Evolutionary conservation across 176 grass and related monocot species (phyloP).

Genomic region (maize (Zea mays)): DNA sequence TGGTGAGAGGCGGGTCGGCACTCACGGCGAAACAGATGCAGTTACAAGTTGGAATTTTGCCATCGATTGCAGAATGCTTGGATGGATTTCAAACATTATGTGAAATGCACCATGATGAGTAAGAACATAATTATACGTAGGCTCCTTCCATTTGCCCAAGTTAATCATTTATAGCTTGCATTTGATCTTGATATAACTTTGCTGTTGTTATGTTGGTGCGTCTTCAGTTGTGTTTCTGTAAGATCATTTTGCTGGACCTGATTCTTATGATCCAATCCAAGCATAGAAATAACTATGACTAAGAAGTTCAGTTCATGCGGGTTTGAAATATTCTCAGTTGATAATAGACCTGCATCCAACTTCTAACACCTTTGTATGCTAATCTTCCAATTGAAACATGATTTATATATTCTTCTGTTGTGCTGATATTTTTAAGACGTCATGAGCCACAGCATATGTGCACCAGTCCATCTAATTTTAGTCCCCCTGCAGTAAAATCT

Average conservation of each 20-base stretch:
- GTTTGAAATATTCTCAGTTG: slow-evolving; percentile 20
- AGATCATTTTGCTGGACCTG: not conserved
- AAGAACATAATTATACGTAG: slow-evolving; percentile 38
- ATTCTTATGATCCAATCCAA: slow-evolving; percentile 12
- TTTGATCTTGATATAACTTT: not conserved
- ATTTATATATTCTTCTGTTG: not conserved
- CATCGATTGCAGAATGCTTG: slow-evolving; percentile 66
- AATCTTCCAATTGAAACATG: not conserved
- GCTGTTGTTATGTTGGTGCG: not conserved
- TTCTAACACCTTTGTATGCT: not conserved
- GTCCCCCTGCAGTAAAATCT: not conserved
- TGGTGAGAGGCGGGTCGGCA: slow-evolving; percentile 59
- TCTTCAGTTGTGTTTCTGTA: not conserved
- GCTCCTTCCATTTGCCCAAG: not conserved
- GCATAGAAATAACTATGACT: not conserved
- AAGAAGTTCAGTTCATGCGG: not conserved
- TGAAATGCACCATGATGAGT: slow-evolving; percentile 74
- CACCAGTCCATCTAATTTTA: not conserved
- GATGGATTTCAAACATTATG: slow-evolving; percentile 57
- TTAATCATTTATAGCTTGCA: not conserved
- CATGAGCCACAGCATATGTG: not conserved
- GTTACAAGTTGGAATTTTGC: slow-evolving; percentile 69
- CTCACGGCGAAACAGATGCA: slow-evolving; percentile 61
- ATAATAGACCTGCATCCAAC: not conserved
- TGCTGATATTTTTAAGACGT: not conserved